phyloP scores from a whole-genome alignment of 257 asterid species.

The Mentha longifolia region DNA sequence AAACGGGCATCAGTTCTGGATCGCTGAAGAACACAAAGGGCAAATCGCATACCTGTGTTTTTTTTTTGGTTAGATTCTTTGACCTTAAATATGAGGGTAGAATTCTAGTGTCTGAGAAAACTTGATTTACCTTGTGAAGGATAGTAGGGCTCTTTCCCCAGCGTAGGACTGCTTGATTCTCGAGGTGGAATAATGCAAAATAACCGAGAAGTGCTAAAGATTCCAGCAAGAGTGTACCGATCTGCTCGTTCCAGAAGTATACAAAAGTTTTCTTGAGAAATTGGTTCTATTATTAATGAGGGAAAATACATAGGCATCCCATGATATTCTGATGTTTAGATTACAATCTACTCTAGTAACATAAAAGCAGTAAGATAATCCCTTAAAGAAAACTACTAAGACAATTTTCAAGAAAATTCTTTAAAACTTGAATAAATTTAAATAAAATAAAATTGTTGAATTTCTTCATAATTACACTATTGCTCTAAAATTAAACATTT shows the following conservation, averaged over 20 bases:
- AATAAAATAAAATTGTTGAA: too few species aligned
- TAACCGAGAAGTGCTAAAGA: slow-evolving; percentile 87
- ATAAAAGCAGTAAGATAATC: not conserved
- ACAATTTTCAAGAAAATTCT: too few species aligned
- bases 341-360: too few species aligned
- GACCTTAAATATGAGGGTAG: not conserved
- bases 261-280: slow-evolving; percentile 17
- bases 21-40: slow-evolving; percentile 94
- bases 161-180: slow-evolving; percentile 94
- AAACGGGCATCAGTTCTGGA: slow-evolving; percentile 87
- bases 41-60: slow-evolving; percentile 84
- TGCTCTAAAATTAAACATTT: too few species aligned
- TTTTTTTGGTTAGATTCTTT: slow-evolving; percentile 40
- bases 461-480: too few species aligned
- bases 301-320: too few species aligned
- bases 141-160: slow-evolving; percentile 99
- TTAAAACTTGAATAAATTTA: too few species aligned
- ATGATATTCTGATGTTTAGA: too few species aligned
- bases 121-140: slow-evolving; percentile 82
- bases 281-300: too few species aligned
- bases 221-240: slow-evolving; percentile 81
- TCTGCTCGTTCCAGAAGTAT: slow-evolving; percentile 46
- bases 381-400: not conserved
- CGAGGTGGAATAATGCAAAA: slow-evolving; percentile 82
- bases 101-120: not conserved